phyloP scores from a whole-genome alignment of 2,329 filamentous ascomycete species.

The Colletotrichum lentis region DNA sequence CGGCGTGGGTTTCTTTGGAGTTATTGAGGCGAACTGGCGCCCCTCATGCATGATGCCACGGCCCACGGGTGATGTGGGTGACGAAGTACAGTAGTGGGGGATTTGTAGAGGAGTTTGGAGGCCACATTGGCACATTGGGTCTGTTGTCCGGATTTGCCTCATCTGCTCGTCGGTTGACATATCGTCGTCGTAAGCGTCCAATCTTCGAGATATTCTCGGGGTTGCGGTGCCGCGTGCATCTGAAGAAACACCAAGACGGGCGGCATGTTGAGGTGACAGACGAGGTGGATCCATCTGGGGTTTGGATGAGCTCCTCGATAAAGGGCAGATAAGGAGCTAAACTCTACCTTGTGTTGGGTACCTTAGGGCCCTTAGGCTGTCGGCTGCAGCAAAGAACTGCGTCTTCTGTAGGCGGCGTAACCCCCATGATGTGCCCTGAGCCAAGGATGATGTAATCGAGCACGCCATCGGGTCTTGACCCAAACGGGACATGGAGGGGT shows the following conservation, averaged over 20 bases:
- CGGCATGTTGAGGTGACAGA: background rate
- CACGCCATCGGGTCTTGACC: conserved; percentile 35
- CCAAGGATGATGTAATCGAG: conserved; percentile 38
- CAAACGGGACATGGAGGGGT: conserved; percentile 30
- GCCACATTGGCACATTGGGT: background rate
- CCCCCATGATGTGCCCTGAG: conserved; percentile 32
- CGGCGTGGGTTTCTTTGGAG: conserved; percentile 10
- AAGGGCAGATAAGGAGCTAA: background rate
- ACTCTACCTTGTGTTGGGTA: background rate
- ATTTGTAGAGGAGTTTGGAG: background rate
- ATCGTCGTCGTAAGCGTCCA: background rate
- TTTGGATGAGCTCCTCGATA: background rate
- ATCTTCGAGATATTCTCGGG: background rate
- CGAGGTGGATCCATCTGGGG: background rate
- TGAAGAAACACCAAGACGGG: background rate
- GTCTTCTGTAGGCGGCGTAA: background rate
- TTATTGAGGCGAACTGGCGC: background rate
- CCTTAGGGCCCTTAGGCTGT: background rate
- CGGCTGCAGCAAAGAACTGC: background rate
- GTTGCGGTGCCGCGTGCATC: background rate
- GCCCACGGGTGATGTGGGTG: background rate
- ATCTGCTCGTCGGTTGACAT: conserved; percentile 3
- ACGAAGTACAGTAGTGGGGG: background rate
- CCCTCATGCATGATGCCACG: conserved; percentile 1
- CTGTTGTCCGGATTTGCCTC: conserved; percentile 5